These are phyloP conservation scores for Fusarium secorum DNA, from an alignment of 2,329 filamentous ascomycete genomes.

Conservation along the genomic window DNA sequence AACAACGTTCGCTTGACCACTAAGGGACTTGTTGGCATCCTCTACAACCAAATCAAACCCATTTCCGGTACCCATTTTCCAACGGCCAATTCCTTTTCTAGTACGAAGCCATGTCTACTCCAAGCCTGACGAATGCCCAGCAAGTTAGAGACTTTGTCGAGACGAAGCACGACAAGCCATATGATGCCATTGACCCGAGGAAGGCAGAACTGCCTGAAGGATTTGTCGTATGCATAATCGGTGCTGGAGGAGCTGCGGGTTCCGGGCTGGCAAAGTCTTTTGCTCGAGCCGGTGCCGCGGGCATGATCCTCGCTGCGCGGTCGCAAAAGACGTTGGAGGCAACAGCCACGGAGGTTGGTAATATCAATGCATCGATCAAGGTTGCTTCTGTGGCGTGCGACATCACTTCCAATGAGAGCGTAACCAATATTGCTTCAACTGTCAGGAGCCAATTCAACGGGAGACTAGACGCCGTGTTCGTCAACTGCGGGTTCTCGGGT, in stretches of 20 bases:
- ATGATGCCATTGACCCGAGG: not conserved
- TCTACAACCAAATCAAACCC: too few relatives aligned
- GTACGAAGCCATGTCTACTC: not conserved
- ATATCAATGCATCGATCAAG: not conserved
- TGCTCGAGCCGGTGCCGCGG: not conserved
- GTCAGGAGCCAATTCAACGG: not conserved
- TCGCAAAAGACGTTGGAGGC: not conserved
- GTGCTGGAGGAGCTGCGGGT: conserved; percentile 7
- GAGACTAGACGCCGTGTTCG: not conserved
- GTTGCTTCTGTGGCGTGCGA: not conserved
- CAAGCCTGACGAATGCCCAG: not conserved
- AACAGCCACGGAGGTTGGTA: not conserved
- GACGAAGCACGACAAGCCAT: not conserved
- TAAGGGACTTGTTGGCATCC: fast-evolving
- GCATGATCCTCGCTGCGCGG: conserved; percentile 3
- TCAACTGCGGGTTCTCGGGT: conserved; percentile 10
- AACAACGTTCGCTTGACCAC: not conserved
- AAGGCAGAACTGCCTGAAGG: not conserved
- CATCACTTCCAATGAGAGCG: not conserved
- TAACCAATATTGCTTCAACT: not conserved
- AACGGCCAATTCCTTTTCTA: too few relatives aligned
- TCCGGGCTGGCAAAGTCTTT: not conserved
- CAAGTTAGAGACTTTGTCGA: not conserved
- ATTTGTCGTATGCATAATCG: conserved; percentile 2
- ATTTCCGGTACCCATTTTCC: too few relatives aligned